These are phyloP conservation scores for Wickerhamomyces chambardii DNA, from an alignment of 805 yeast genomes.

Conservation along the genomic window DNA sequence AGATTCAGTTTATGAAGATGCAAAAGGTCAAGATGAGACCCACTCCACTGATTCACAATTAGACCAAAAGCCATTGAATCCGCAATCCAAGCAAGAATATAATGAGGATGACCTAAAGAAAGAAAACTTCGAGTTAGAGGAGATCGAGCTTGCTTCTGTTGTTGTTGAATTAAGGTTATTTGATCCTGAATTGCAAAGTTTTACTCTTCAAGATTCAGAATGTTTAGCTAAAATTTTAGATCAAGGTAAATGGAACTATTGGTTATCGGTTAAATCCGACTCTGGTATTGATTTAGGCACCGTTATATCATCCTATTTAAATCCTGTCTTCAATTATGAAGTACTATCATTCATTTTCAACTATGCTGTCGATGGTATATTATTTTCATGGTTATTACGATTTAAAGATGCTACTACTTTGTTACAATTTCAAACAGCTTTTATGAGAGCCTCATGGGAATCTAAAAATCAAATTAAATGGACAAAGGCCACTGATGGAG, in stretches of 20 bases:
- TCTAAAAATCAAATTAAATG: conserved; percentile 40
- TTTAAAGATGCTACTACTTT: conserved; percentile 35
- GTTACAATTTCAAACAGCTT: conserved; percentile 39
- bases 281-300: conserved; percentile 25
- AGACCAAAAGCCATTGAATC: not conserved
- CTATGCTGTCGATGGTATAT: conserved; percentile 28
- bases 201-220: conserved; percentile 29
- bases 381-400: conserved; percentile 55
- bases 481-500: conserved; percentile 30
- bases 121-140: conserved; percentile 8
- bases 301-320: conserved; percentile 38
- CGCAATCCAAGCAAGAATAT: not conserved
- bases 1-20: conserved; percentile 22
- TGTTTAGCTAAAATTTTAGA: conserved; percentile 32
- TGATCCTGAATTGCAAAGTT: conserved; percentile 41
- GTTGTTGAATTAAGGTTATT: conserved; percentile 38
- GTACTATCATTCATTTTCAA: conserved; percentile 59
- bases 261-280: conserved; percentile 34
- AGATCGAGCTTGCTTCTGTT: conserved; percentile 1
- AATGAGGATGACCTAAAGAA: conserved; percentile 21
- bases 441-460: conserved; percentile 56
- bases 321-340: conserved; percentile 57
- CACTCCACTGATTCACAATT: not conserved
- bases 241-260: conserved; percentile 40
- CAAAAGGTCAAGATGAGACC: conserved; percentile 10